These are phyloP conservation scores for Zygoascus tannicola DNA, from an alignment of 805 yeast genomes.

Conservation along the genomic window DNA sequence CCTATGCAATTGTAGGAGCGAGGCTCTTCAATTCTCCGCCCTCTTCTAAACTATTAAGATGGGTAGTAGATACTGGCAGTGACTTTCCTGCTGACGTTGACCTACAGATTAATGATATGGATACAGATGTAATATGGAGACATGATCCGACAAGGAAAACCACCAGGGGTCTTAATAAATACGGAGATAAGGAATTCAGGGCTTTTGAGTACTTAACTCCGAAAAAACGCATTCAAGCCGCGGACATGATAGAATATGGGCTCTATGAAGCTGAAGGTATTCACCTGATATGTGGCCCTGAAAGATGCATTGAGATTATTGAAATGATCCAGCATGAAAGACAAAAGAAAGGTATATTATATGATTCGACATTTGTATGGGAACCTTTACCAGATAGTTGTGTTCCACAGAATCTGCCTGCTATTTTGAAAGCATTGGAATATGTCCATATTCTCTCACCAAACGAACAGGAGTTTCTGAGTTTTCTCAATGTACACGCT, in stretches of 20 bases:
- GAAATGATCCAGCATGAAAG: slow-evolving; percentile 15
- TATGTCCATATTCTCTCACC: slow-evolving; percentile 63
- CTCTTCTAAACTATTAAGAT: slow-evolving; percentile 36
- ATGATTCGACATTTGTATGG: slow-evolving; percentile 44
- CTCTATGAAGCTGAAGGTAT: slow-evolving; percentile 38
- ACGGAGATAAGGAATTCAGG: slow-evolving; percentile 53
- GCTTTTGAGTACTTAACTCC: slow-evolving; percentile 54
- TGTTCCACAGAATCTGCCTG: slow-evolving; percentile 38
- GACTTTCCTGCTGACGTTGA: slow-evolving; percentile 56
- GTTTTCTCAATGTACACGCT: slow-evolving; percentile 32
- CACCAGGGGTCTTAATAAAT: slow-evolving; percentile 73
- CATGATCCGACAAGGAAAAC: slow-evolving; percentile 46
- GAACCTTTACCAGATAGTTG: slow-evolving; percentile 85
- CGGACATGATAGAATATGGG: slow-evolving; percentile 40
- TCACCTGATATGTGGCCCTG: slow-evolving; percentile 71
- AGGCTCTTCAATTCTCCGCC: slow-evolving; percentile 36
- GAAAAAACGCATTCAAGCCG: slow-evolving; percentile 47
- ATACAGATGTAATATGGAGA: slow-evolving; percentile 50
- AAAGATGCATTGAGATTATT: slow-evolving; percentile 41
- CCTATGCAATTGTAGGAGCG: slow-evolving; percentile 70
- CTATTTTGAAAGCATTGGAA: slow-evolving; percentile 32
- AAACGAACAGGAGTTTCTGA: slow-evolving; percentile 74
- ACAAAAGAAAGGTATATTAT: too few relatives aligned
- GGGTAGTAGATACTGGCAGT: slow-evolving; percentile 69
- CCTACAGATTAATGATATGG: slow-evolving; percentile 47